Conservation (phyloP, 768 basidiomycete genomes). For the Mrakia frigida region DNA sequence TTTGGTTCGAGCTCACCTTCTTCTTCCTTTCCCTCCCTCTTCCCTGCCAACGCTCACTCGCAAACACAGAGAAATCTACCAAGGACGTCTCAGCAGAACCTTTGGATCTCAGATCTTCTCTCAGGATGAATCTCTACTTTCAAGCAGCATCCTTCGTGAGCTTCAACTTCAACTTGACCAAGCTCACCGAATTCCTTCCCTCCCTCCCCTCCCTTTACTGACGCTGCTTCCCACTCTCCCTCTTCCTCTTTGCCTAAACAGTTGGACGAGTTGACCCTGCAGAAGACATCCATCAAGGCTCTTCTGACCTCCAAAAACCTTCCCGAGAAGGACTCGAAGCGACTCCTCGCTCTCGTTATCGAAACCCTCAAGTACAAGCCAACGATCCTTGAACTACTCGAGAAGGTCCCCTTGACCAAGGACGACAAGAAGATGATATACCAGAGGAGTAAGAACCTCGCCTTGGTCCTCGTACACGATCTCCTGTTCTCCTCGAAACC, state of each 20-base stretch:
- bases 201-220: background rate
- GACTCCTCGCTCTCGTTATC: constrained; percentile 56
- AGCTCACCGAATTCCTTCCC: background rate
- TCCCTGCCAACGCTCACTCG: no score
- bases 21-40: no score
- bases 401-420: constrained; percentile 60
- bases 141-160: background rate
- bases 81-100: no score
- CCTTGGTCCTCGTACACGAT: constrained; percentile 83
- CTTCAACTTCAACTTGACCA: background rate
- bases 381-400: constrained; percentile 65
- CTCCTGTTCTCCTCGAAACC: constrained; percentile 60
- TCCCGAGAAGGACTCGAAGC: constrained; percentile 30
- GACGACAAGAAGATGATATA: constrained; percentile 72
- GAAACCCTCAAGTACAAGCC: constrained; percentile 91
- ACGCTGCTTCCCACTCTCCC: background rate
- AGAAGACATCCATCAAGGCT: constrained; percentile 32
- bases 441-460: constrained; percentile 58
- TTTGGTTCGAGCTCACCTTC: no score
- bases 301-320: constrained; percentile 16
- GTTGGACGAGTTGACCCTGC: constrained; percentile 30
- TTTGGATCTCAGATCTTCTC: background rate
- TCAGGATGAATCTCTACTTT: background rate
- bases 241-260: background rate
- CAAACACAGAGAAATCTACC: no score